Evolutionary conservation across 768 basidiomycete genomes (phyloP).

Genomic region (Tylopilus felleus): DNA sequence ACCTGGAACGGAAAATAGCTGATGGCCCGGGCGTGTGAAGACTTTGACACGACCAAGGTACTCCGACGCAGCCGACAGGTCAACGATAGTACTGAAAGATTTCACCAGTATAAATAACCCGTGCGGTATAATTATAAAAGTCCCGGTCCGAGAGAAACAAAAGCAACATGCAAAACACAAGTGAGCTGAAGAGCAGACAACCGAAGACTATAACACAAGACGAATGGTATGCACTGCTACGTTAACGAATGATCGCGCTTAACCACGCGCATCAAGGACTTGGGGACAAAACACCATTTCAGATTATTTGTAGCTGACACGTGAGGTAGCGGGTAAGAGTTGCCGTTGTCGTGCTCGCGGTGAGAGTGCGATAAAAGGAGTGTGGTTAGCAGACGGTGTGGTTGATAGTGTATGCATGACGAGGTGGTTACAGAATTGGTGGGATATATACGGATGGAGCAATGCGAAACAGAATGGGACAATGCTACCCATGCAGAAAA

Average conservation of each 20-base stretch:
- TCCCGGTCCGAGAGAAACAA: constrained; percentile 1
- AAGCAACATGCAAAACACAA: neutral
- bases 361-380: neutral
- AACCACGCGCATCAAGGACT: neutral
- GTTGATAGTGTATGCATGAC: neutral
- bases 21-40: constrained; percentile 7
- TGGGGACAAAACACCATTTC: neutral
- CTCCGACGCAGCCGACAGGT: constrained; percentile 16
- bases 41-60: neutral
- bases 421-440: neutral
- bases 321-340: neutral
- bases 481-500: neutral
- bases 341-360: neutral
- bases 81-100: neutral
- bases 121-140: neutral
- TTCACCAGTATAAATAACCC: neutral
- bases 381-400: neutral
- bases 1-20: neutral
- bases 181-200: neutral
- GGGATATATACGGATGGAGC: constrained; percentile 1
- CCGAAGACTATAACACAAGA: neutral
- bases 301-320: constrained; percentile 15
- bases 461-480: constrained; percentile 1
- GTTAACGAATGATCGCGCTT: neutral
- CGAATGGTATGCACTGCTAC: neutral